phyloP scores from a whole-genome alignment of 1,139 yeast species.

The Blastobotrys apis region DNA sequence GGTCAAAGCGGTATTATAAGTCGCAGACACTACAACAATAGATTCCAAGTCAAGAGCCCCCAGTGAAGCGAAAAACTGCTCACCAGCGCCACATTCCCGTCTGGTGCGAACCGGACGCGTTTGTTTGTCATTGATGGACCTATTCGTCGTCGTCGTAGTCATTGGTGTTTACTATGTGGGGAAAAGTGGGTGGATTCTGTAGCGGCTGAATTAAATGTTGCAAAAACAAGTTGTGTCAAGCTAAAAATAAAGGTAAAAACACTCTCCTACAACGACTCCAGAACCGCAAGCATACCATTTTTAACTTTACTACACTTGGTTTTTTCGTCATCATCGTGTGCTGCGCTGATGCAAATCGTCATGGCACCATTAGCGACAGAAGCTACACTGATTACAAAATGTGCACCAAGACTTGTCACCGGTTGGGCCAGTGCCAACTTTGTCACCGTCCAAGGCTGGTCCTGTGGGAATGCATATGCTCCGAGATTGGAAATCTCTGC shows the following conservation, averaged over 20 bases:
- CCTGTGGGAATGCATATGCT: background rate
- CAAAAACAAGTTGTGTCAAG: too few species aligned
- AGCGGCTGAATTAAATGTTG: too few species aligned
- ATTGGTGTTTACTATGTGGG: too few species aligned
- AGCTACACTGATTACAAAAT: slow-evolving; percentile 12
- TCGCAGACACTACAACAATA: background rate
- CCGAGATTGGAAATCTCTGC: slow-evolving; percentile 18
- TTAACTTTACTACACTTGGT: slow-evolving; percentile 4
- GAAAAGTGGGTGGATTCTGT: too few species aligned
- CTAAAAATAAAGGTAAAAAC: too few species aligned
- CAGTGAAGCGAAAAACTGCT: background rate
- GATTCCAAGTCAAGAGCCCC: background rate
- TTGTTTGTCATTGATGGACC: too few species aligned
- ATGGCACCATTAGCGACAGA: slow-evolving; percentile 12
- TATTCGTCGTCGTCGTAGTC: too few species aligned
- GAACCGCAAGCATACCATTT: background rate
- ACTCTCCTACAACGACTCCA: background rate
- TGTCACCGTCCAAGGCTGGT: background rate
- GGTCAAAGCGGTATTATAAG: too few species aligned
- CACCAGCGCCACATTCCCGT: background rate
- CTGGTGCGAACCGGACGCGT: too few species aligned
- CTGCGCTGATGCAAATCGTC: slow-evolving; percentile 10
- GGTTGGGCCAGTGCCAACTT: slow-evolving; percentile 16
- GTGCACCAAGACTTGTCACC: slow-evolving; percentile 12
- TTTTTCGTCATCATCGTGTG: slow-evolving; percentile 13